phyloP scores from a whole-genome alignment of 2,329 filamentous ascomycete species.

The Calonectria pteridis region DNA sequence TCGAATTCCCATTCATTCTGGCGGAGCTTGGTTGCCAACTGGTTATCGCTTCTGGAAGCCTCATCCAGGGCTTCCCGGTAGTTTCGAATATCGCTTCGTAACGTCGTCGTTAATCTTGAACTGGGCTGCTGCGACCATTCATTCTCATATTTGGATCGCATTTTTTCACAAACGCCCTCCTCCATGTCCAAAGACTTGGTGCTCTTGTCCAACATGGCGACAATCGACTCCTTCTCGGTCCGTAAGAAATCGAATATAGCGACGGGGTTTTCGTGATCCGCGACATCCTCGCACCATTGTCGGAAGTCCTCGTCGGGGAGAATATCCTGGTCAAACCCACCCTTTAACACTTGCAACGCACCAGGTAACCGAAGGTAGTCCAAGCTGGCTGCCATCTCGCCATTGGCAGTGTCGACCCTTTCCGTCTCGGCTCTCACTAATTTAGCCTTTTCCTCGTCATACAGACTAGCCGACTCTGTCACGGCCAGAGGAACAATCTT shows the following conservation, averaged over 20 bases:
- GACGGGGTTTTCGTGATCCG: slow-evolving; percentile 83
- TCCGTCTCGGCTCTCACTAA: slow-evolving; percentile 93
- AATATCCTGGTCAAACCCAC: slow-evolving; percentile 90
- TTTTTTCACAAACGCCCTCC: slow-evolving; percentile 98
- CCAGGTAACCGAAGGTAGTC: slow-evolving; percentile 93
- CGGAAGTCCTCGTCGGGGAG: slow-evolving; percentile 91
- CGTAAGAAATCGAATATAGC: slow-evolving; percentile 84
- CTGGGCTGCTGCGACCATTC: slow-evolving; percentile 99
- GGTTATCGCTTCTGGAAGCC: slow-evolving; percentile 86
- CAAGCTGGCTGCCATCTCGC: slow-evolving; percentile 94
- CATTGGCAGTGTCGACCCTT: slow-evolving; percentile 90
- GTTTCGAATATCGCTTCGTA: slow-evolving; percentile 87
- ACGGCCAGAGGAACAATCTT: slow-evolving; percentile 97
- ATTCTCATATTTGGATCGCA: slow-evolving; percentile 95
- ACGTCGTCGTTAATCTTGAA: slow-evolving; percentile 86
- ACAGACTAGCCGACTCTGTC: slow-evolving; percentile 95
- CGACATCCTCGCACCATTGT: slow-evolving; percentile 93
- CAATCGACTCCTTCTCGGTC: slow-evolving; percentile 80
- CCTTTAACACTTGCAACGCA: slow-evolving; percentile 91
- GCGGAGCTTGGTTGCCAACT: slow-evolving; percentile 84
- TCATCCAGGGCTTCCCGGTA: slow-evolving; percentile 93
- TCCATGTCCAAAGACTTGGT: slow-evolving; percentile 95
- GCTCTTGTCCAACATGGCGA: slow-evolving; percentile 80
- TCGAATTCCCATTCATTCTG: slow-evolving; percentile 92
- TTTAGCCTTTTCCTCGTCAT: slow-evolving; percentile 99